phyloP scores from a whole-genome alignment of 768 basidiomycete species.

The Naganishia randhawae region DNA sequence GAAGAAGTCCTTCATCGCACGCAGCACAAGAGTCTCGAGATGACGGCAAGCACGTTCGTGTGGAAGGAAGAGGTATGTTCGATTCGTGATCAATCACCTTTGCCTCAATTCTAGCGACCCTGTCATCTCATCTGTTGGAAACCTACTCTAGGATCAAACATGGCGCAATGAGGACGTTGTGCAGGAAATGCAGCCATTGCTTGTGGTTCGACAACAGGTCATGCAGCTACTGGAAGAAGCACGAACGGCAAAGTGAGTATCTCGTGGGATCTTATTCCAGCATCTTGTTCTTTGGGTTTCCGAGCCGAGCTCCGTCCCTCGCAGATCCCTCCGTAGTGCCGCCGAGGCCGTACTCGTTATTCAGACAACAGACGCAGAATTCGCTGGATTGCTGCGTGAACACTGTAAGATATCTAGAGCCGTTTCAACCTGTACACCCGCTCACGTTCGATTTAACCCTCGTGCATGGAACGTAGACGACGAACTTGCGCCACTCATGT shows the following conservation, averaged over 20 bases:
- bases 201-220: constrained; percentile 62
- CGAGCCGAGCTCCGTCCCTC: neutral
- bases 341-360: constrained; percentile 4
- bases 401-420: neutral
- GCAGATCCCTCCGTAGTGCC: neutral
- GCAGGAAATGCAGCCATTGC: constrained; percentile 62
- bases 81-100: neutral
- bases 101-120: too few species aligned
- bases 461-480: neutral
- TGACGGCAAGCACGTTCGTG: constrained; percentile 56
- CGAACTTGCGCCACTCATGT: constrained; percentile 3
- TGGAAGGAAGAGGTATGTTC: constrained; percentile 66
- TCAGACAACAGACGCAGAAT: neutral
- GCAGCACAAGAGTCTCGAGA: constrained; percentile 39
- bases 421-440: too few species aligned
- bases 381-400: constrained; percentile 18
- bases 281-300: neutral
- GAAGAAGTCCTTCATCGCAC: constrained; percentile 67
- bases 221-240: constrained; percentile 72
- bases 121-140: neutral
- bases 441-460: neutral
- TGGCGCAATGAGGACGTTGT: constrained; percentile 65
- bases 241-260: constrained; percentile 64
- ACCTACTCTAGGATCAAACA: constrained; percentile 54
- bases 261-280: neutral